Conservation (phyloP, 495 filamentous ascomycete species). For the Terfezia claveryi region DNA sequence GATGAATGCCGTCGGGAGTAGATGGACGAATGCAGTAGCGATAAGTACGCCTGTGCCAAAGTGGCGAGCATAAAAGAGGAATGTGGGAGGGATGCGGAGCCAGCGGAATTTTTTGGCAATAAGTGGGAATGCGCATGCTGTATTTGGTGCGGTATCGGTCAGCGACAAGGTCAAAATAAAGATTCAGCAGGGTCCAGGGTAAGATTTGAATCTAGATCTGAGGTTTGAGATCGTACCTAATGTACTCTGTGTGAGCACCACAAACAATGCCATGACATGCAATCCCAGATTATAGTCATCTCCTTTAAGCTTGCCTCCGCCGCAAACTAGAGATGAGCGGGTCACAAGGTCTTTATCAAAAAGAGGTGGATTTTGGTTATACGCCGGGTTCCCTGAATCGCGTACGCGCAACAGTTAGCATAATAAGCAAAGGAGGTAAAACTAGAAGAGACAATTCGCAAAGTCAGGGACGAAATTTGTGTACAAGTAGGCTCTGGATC, state of each 20-base stretch:
- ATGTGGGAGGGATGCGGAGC: slow-evolving; percentile 23
- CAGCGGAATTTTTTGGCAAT: slow-evolving; percentile 27
- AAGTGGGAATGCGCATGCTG: slow-evolving; percentile 38
- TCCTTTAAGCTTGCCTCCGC: slow-evolving; percentile 5
- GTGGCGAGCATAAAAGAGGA: slow-evolving; percentile 56
- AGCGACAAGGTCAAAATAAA: slow-evolving; percentile 1
- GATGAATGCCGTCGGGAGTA: slow-evolving; percentile 60
- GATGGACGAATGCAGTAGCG: slow-evolving; percentile 69
- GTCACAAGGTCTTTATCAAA: slow-evolving; percentile 16
- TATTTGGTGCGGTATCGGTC: background rate
- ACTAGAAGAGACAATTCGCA: too few species aligned
- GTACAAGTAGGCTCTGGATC: slow-evolving; percentile 16
- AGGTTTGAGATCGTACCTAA: slow-evolving; percentile 29
- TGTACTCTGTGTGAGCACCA: slow-evolving; percentile 53
- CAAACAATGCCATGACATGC: slow-evolving; percentile 56
- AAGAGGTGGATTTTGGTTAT: slow-evolving; percentile 12
- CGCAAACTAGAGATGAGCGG: slow-evolving; percentile 13
- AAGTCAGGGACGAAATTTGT: background rate
- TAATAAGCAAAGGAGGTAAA: too few species aligned
- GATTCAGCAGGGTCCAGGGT: slow-evolving; percentile 5
- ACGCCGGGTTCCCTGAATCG: slow-evolving; percentile 11
- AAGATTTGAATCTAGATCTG: background rate
- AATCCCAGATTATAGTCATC: slow-evolving; percentile 22
- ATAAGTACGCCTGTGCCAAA: slow-evolving; percentile 74
- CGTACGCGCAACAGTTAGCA: background rate